Evolutionary conservation across 106 monocot genomes (phyloP), one percentile per base, ranked within the genome.

Genomic region (Dioscorea alata): DNA sequence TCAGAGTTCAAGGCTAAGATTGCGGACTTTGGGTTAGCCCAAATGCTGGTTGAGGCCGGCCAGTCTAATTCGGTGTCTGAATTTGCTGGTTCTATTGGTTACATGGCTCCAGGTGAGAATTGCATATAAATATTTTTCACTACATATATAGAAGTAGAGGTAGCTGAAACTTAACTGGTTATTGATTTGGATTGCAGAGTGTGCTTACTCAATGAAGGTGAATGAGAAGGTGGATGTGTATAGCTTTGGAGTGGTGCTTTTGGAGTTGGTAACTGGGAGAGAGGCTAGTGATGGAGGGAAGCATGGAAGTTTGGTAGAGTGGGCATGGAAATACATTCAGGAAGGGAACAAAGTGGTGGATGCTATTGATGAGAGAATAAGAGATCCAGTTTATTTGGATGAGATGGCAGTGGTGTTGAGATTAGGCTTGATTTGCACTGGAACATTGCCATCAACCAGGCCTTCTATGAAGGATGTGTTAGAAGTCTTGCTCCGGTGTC

Each of bases 241-340:
- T 74, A 88, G 88, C 84, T 96, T 91, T 35, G 95, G 95, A 5
- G 91, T 96, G 20, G 96, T 96, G 1, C 78, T 96, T 0, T 71
- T 92, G 22, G 96, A 96, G 80, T 73, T 96, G 10, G 74, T 79
- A 13, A 96, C 92, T 1, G 88, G 91, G 4, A 76, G 75, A 51
- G 65, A 65, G 58, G 82, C 91, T 1, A 68, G 28, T 58, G 78
- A 80, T 15, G 81, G 78, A 8, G 87, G 74, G 4, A 74, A 68
- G 20, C 69, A 84, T 17, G 66, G 73, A 0, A 60, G 63, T 58
- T 76, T 91, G 8, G 86, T 73, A 2, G 88, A 86, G 48, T 88
- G 85, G 91, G 88, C 86, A 0, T 82, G 94, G 91, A 59, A 60
- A 7, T 77, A 78, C 69, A 67, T 84, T 2, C 80, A 78, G 70